Evolutionary conservation across 140 eudicot genomes (phyloP), one percentile per base, ranked within the genome.

Genomic region (Flaveria floridana): DNA sequence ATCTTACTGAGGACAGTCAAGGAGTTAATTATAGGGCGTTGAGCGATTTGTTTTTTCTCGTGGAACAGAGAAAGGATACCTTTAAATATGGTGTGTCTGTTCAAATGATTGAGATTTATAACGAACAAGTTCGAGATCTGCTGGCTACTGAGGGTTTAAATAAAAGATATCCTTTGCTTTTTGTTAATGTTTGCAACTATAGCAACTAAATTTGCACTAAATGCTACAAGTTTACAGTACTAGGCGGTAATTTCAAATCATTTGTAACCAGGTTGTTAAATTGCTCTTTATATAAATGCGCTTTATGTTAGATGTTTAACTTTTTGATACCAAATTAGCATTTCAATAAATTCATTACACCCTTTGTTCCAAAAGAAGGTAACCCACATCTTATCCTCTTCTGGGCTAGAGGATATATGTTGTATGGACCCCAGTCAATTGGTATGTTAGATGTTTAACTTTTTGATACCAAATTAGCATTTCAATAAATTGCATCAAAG

Each of bases 81-180:
- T 82, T 95, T 84, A 78, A 74, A 46, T 95, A 95, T 72, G 95
- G 91, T n/a, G 91, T 95, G 65, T 89, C 96, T 78, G 99, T 95
- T 62, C 99, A 95, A 80, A 95, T 95, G 99, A 95, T 95, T 65
- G 99, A 95, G 85, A 95, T 95, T 61, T 95, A 95, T 68, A 91
- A 95, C 20, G 99, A 95, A 82, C 99, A 91, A 91, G 99, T 95
- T 75, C 89, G 97, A 26, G 99, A 95, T 76, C 99, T 95, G 78
- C 95, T 95, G 14, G 88, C 76, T 57, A 78, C 91, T 8, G 99
- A 89, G 59, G 94, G 97, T 26, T 71, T 89, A 53, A 85, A 70
- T 82, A 95, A 86, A 83, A 87, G 99, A 95, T 95, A 95, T 95
- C 99, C 99, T 91, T 86, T 56, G 57, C 71, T 41, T 37, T 6